These are phyloP conservation scores for Lepidium africanum DNA, from an alignment of 345 rosid genomes.

Conservation along the genomic window DNA sequence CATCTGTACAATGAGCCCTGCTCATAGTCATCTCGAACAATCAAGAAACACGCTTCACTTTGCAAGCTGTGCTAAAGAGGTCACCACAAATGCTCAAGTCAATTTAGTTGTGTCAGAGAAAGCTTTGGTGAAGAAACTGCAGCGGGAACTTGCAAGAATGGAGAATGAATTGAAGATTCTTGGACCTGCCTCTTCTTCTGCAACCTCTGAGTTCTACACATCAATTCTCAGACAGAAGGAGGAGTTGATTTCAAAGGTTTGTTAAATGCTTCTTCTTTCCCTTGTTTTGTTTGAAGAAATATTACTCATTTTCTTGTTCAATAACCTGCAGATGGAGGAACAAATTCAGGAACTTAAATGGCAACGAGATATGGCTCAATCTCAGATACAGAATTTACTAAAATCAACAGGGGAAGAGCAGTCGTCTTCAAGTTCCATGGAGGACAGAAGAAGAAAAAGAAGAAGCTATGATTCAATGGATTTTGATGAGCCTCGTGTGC, in stretches of 20 bases:
- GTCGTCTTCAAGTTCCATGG: conserved; percentile 27
- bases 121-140: conserved; percentile 77
- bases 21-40: conserved; percentile 68
- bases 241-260: conserved; percentile 47
- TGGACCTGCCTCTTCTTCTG: conserved; percentile 35
- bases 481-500: conserved; percentile 11
- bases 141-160: conserved; percentile 59
- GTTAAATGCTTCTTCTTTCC: neutral
- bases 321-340: conserved; percentile 52
- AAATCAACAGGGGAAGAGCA: conserved; percentile 38
- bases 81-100: conserved; percentile 73
- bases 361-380: conserved; percentile 71
- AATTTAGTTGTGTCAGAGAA: conserved; percentile 81
- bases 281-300: neutral
- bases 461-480: conserved; percentile 17
- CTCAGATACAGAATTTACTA: conserved; percentile 48
- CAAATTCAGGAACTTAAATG: conserved; percentile 61
- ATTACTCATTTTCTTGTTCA: neutral
- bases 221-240: conserved; percentile 60
- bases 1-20: conserved; percentile 87
- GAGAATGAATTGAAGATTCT: conserved; percentile 54
- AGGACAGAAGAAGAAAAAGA: conserved; percentile 26
- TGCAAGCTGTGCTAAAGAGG: conserved; percentile 89
- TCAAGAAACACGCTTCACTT: conserved; percentile 85
- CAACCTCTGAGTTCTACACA: conserved; percentile 29